A percentile compares a stretch with the other conserved stretches of the same genome.
These are phyloP conservation scores for Talaromyces rugulosus DNA, from an alignment of 2,329 filamentous ascomycete genomes.

Conservation along the genomic window DNA sequence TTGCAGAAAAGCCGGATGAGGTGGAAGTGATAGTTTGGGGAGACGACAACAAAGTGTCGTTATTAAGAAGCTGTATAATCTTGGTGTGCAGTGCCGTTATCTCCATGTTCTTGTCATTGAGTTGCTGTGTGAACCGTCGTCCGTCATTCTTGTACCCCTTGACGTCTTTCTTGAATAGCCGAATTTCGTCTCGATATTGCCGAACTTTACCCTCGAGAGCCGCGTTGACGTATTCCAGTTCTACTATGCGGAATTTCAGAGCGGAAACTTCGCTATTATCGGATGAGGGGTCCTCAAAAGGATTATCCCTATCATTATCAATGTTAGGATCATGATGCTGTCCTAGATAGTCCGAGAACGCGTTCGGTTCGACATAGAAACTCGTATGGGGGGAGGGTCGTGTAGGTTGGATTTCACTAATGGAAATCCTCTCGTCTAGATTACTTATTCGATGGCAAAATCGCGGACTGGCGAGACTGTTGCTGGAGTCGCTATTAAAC, in stretches of 20 bases:
- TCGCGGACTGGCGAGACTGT: neutral
- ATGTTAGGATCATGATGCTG: neutral
- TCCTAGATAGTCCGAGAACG: neutral
- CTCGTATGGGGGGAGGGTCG: neutral
- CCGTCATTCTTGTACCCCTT: conserved; percentile 42
- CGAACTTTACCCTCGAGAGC: conserved; percentile 22
- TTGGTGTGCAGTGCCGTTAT: conserved; percentile 24
- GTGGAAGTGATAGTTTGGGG: neutral
- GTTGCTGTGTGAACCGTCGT: conserved; percentile 19
- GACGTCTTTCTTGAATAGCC: conserved; percentile 47
- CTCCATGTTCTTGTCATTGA: conserved; percentile 21
- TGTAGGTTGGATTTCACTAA: neutral
- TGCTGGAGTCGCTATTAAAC: neutral
- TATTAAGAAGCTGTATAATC: conserved; percentile 17
- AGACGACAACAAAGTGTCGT: conserved; percentile 4
- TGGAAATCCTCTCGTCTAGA: neutral
- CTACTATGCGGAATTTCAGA: conserved; percentile 14
- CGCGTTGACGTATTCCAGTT: conserved; percentile 31
- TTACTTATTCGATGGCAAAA: neutral
- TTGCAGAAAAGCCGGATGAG: neutral
- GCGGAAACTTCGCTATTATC: conserved; percentile 7
- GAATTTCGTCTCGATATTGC: conserved; percentile 45
- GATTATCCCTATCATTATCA: neutral
- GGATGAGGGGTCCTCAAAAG: conserved; percentile 1
- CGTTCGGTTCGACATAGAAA: neutral